phyloP scores from a whole-genome alignment of 2,329 filamentous ascomycete genomes.

The Xylariaceae sp. region DNA sequence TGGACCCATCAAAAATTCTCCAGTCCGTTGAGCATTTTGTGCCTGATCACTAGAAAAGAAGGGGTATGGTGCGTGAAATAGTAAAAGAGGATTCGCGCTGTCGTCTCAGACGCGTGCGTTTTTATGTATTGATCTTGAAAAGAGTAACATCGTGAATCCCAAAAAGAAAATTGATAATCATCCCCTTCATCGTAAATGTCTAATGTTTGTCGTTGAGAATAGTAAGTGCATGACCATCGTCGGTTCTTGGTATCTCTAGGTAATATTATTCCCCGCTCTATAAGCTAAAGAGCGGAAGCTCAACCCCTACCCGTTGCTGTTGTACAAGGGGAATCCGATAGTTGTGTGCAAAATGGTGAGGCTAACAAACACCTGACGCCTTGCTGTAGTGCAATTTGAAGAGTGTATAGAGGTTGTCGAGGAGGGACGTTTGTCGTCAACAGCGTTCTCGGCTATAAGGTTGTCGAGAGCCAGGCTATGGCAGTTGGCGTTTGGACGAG shows the following conservation, averaged over 20 bases:
- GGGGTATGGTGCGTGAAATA: slow-evolving; percentile 4
- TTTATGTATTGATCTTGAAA: slow-evolving; percentile 20
- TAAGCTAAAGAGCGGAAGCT: slow-evolving; percentile 8
- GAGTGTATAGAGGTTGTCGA: no score
- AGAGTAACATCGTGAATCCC: slow-evolving; percentile 17
- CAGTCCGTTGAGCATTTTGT: slow-evolving; percentile 6
- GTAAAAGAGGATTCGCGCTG: slow-evolving; percentile 13
- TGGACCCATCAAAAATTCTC: neutral
- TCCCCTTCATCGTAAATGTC: slow-evolving; percentile 17
- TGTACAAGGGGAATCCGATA: slow-evolving; percentile 19
- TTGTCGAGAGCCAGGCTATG: no score
- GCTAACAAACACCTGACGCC: slow-evolving; percentile 13
- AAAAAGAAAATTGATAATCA: slow-evolving; percentile 8
- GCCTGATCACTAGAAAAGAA: slow-evolving; percentile 10
- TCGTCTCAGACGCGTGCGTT: slow-evolving; percentile 20
- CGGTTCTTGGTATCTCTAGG: slow-evolving; percentile 23
- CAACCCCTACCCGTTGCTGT: slow-evolving; percentile 18
- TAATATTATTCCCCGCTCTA: slow-evolving; percentile 18
- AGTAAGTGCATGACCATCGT: slow-evolving; percentile 21
- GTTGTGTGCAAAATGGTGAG: slow-evolving; percentile 11
- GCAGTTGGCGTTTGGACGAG: slow-evolving; percentile 6
- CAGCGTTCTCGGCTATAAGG: no score
- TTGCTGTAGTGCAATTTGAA: slow-evolving; percentile 6
- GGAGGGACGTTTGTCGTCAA: no score
- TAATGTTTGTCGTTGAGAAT: slow-evolving; percentile 24